Base-by-base conservation (phyloP, 1,284 basidiomycete species). In the Pascua sp. region DNA sequence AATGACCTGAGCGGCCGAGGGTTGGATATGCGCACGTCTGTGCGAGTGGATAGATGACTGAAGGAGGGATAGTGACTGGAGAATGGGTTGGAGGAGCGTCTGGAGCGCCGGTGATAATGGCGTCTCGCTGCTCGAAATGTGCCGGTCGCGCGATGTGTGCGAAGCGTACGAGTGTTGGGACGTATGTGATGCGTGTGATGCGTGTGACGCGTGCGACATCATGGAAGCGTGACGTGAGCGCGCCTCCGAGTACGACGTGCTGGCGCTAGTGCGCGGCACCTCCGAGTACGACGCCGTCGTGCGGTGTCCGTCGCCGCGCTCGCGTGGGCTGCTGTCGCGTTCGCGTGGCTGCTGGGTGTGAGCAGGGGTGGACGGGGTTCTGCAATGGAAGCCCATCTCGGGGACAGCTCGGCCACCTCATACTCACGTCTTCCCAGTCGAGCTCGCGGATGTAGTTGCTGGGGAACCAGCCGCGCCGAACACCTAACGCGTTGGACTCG, bases 381-480 rank as follows among this genome's bases (percentile, higher is more conserved):
- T 32, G 24, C 24, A 32, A 32, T 3, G 24, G 24, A 32, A 4
- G 24, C 24, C 3, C 24, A 32, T 32, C 24, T 32, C 7, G 24
- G 24, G 24, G 24, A 7, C 24, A 32, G 24, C 24, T 32, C 24
- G 24, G 7, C 24, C 24, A 32, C 24, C 24, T 32, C 24, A 32
- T 3, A 66, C 65, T 62, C 60, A 71, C 64, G 46, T 57, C 64
- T 36, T 67, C 64, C 63, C 52, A 57, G 11, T 66, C 65, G 52
- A 71, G 61, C 56, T 73, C 67, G 38, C 66, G 60, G 11, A 79
- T 77, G 62, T 80, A 83, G 61, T 81, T 83, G 65, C 90, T 92
- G n/a, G 95, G 95, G 76, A 98, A 98, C 95, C 95, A 99, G n/a
- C 96, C 96, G 66, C 92, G 80, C 54, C 86, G 65, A 5, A 24